Evolutionary conservation across 345 rosid species (phyloP).

Genomic region (Eutrema japonicum): DNA sequence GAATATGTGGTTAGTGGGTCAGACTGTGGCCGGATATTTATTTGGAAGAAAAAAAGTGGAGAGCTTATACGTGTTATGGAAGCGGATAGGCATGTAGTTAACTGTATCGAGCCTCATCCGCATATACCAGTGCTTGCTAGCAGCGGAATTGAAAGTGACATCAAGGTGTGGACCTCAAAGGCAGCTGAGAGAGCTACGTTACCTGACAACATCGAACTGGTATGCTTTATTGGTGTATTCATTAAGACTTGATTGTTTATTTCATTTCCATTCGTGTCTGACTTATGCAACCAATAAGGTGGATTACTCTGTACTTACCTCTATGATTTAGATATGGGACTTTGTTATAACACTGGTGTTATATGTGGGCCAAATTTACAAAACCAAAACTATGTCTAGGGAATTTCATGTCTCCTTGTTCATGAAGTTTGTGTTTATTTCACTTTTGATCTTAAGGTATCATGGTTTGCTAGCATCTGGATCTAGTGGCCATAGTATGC

Average conservation of each 20-base stretch:
- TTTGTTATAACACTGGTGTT: neutral
- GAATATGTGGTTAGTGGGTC: slow-evolving; percentile 97
- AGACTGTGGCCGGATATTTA: slow-evolving; percentile 91
- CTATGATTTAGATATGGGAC: slow-evolving; percentile 5
- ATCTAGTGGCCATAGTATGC: neutral
- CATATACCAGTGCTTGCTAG: slow-evolving; percentile 71
- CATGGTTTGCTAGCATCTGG: neutral
- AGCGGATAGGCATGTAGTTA: slow-evolving; percentile 79
- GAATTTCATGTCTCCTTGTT: neutral
- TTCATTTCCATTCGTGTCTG: neutral
- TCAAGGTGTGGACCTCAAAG: slow-evolving; percentile 87
- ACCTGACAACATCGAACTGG: slow-evolving; percentile 74
- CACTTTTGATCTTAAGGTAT: neutral
- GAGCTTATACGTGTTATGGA: slow-evolving; percentile 78
- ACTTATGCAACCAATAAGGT: neutral
- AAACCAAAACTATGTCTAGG: slow-evolving; percentile 7
- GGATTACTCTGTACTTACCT: slow-evolving; percentile 1
- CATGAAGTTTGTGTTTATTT: neutral
- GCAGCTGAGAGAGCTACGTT: slow-evolving; percentile 67
- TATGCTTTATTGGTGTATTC: slow-evolving; percentile 39
- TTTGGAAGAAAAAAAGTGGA: slow-evolving; percentile 87
- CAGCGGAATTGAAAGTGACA: slow-evolving; percentile 81
- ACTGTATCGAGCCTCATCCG: slow-evolving; percentile 89
- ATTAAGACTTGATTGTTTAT: neutral
- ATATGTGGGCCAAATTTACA: neutral